Base-by-base conservation (phyloP, 495 filamentous ascomycete species). In the Acidiella bohemica region DNA sequence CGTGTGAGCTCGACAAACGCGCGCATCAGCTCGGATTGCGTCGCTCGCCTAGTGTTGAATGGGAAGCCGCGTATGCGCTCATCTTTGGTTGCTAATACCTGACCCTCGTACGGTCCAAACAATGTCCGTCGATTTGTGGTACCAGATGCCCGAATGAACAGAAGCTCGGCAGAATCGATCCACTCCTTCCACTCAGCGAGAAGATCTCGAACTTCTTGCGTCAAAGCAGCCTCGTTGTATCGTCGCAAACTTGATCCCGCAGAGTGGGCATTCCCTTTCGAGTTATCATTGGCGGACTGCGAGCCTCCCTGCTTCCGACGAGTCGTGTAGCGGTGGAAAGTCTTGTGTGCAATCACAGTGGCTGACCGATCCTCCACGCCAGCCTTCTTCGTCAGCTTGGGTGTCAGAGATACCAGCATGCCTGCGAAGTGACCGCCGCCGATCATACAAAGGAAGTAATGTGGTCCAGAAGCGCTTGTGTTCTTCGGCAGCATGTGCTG, bases 361-460 rank as follows among this genome's bases (percentile, higher is more conserved):
- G 86, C 82, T 53, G 90, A 80, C 42, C 81, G 73, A 37, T 87
- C 81, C 47, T 84, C 67, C 2, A 75, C 64, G 2, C 84, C 84
- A 20, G 72, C 64, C 32, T 73, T 63, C 47, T 84, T 86, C 35
- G 73, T 74, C 28, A 75, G 62, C 47, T 81, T 84, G 0, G 92
- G 87, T 0, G 81, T 77, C 3, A 96, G 67, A 2, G 85, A 84
- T 14, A 96, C 78, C 23, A 96, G 66, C 86, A 96, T 95, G 16
- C 81, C 92, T 0, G 90, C 90, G 56, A 97, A 96, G 52, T 97
- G 90, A 1, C 90, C 90, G 47, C 90, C 90, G 6, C 90, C 90
- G 39, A 96, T 92, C 90, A 97, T 97, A 58, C 86, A 96, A 41
- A 96, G 72, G 53, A 97, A 94, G 19, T 93, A 73, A 51, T 94